Evolutionary conservation across 2,329 filamentous ascomycete genomes (phyloP).

Genomic region (Colletotrichum sublineola): DNA sequence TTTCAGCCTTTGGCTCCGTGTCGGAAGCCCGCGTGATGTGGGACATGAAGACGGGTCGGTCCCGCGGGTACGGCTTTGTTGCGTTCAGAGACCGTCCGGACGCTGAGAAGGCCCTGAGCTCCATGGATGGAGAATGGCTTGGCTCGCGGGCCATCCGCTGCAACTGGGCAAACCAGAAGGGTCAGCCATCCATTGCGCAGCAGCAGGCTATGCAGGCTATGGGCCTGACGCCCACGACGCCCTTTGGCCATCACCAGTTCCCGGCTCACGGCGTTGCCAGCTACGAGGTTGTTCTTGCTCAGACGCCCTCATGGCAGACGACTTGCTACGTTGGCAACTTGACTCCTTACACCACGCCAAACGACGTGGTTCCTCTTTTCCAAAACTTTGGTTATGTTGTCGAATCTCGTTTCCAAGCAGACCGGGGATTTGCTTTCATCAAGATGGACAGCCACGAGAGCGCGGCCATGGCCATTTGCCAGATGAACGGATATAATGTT

Average conservation of each 20-base stretch:
- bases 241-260: constrained; percentile 97
- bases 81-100: constrained; percentile 95
- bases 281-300: constrained; percentile 95
- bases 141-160: constrained; percentile 97
- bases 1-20: constrained; percentile 94
- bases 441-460: constrained; percentile 99
- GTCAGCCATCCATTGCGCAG: constrained; percentile 98
- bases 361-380: constrained; percentile 96
- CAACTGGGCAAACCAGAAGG: constrained; percentile 99
- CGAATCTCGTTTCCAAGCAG: constrained; percentile 97
- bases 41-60: constrained; percentile 99
- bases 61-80: constrained; percentile 97
- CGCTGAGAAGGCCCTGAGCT: constrained; percentile 94
- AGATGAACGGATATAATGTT: constrained; percentile 97
- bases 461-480: constrained; percentile 97
- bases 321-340: constrained; percentile 98
- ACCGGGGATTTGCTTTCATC: constrained; percentile 97
- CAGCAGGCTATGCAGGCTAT: constrained; percentile 97
- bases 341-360: constrained; percentile 96
- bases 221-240: constrained; percentile 97
- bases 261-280: constrained; percentile 96
- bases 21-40: constrained; percentile 99
- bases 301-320: constrained; percentile 98
- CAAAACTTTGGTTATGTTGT: constrained; percentile 98
- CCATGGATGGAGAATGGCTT: constrained; percentile 99